A percentile compares a stretch with the other conserved stretches of the same genome.
These are phyloP conservation scores for Saccharomyces hybrid DNA, from an alignment of 1,139 yeast genomes.

Conservation along the genomic window DNA sequence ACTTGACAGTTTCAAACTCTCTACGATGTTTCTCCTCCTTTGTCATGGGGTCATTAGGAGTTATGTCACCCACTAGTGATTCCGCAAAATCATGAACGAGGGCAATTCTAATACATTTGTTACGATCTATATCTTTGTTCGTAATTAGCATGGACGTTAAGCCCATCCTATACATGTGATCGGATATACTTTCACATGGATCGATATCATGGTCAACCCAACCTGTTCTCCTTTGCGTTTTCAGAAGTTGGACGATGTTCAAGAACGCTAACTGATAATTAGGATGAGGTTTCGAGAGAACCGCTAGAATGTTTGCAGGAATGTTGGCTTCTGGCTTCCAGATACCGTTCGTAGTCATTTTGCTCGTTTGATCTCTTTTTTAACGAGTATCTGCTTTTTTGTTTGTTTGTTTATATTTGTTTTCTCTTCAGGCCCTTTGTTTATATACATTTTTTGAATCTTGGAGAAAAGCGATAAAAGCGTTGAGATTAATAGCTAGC, in stretches of 20 bases:
- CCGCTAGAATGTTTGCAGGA: slow-evolving; percentile 19
- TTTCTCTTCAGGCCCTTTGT: slow-evolving; percentile 37
- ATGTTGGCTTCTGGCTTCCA: slow-evolving; percentile 31
- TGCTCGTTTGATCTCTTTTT: neutral
- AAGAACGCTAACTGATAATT: slow-evolving; percentile 63
- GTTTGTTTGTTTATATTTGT: neutral
- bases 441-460: neutral
- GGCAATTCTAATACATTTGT: slow-evolving; percentile 74
- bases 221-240: slow-evolving; percentile 84
- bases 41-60: slow-evolving; percentile 71
- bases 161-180: slow-evolving; percentile 96
- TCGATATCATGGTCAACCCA: slow-evolving; percentile 78
- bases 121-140: slow-evolving; percentile 38
- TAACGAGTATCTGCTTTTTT: neutral
- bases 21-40: slow-evolving; percentile 74
- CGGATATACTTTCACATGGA: slow-evolving; percentile 67
- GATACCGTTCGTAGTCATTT: neutral
- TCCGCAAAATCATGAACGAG: slow-evolving; percentile 93
- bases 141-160: slow-evolving; percentile 70
- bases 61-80: slow-evolving; percentile 86
- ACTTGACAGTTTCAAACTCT: slow-evolving; percentile 67
- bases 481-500: neutral
- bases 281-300: slow-evolving; percentile 18
- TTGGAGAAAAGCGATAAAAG: neutral
- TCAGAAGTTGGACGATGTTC: slow-evolving; percentile 67